These are phyloP conservation scores for Populus tremula DNA, from an alignment of 345 rosid species.

Conservation along the genomic window DNA sequence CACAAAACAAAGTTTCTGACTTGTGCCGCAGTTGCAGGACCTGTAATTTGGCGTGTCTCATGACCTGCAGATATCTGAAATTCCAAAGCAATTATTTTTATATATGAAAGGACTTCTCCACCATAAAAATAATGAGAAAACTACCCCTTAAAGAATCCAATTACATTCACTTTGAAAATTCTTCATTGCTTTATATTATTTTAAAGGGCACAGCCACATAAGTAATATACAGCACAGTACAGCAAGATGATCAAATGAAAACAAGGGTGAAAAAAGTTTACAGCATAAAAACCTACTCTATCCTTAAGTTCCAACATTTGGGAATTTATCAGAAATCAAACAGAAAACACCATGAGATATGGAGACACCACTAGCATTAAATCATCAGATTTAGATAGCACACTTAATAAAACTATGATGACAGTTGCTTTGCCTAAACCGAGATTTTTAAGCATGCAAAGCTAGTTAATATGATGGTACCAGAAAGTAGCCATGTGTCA, in stretches of 20 bases:
- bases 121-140: not conserved
- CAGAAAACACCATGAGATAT: not conserved
- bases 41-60: constrained; percentile 84
- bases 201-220: not conserved
- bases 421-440: not conserved
- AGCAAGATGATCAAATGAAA: not conserved
- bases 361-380: not conserved
- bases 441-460: not conserved
- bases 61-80: constrained; percentile 95
- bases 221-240: not conserved
- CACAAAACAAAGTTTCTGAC: constrained; percentile 81
- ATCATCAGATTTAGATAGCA: not conserved
- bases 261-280: not conserved
- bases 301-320: not conserved
- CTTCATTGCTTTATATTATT: not conserved
- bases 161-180: not conserved
- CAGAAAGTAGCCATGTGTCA: not conserved
- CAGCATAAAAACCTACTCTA: not conserved
- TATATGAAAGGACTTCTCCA: constrained; percentile 5
- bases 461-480: not conserved
- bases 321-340: not conserved
- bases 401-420: not conserved
- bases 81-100: constrained; percentile 13
- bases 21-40: constrained; percentile 84
- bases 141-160: not conserved